These are phyloP conservation scores for Neurospora hispaniola DNA, from an alignment of 495 filamentous ascomycete genomes.

Conservation along the genomic window DNA sequence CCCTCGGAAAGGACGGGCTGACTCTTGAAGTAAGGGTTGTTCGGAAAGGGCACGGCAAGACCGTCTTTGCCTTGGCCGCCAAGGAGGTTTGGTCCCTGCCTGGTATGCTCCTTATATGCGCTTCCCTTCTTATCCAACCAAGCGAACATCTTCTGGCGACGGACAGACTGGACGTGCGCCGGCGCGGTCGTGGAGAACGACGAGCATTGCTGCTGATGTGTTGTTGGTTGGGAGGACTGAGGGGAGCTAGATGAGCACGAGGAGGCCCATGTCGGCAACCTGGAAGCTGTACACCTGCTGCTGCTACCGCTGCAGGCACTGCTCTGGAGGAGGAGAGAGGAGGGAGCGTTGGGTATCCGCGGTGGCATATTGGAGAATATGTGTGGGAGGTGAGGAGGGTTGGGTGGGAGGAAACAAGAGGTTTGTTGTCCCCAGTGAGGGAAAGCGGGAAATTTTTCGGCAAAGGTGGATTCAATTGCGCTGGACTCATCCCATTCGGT, in stretches of 20 bases:
- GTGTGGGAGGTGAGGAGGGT: conserved; percentile 3
- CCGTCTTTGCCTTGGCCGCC: neutral
- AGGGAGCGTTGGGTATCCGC: conserved; percentile 12
- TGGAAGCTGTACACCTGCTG: conserved; percentile 10
- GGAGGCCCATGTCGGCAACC: neutral
- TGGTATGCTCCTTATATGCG: conserved; percentile 1
- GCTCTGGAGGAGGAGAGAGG: neutral
- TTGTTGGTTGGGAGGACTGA: neutral
- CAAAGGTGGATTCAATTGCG: neutral
- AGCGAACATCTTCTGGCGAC: conserved; percentile 10
- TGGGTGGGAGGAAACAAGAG: conserved; percentile 1
- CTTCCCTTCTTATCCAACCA: conserved; percentile 7
- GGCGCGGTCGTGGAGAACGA: conserved; percentile 18
- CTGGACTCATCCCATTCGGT: neutral
- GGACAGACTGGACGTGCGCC: conserved; percentile 2
- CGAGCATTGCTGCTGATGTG: conserved; percentile 1
- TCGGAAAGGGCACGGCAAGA: conserved; percentile 52
- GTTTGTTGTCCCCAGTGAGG: neutral
- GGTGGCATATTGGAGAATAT: conserved; percentile 18
- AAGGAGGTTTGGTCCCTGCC: conserved; percentile 9
- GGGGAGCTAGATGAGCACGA: neutral
- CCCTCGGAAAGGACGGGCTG: conserved; percentile 67
- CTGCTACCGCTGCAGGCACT: neutral
- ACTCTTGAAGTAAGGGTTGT: conserved; percentile 61
- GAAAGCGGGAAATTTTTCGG: neutral